A percentile compares a stretch with the other conserved stretches of the same genome.
phyloP scores from a whole-genome alignment of 768 basidiomycete species.

The Amanita exitialis region DNA sequence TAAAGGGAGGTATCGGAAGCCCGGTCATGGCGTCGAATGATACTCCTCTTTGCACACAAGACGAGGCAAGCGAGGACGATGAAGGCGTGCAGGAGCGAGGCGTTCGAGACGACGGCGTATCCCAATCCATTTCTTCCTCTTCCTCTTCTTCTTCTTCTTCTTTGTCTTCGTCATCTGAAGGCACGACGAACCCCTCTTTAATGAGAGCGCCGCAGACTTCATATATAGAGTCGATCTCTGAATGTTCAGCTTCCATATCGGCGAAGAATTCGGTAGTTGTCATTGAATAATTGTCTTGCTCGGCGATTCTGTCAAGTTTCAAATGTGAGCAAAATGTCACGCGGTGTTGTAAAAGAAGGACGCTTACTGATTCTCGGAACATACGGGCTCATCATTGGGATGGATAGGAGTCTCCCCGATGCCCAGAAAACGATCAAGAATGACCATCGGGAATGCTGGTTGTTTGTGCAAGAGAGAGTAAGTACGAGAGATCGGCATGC shows the following conservation, averaged over 20 bases:
- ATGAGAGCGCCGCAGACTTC: neutral
- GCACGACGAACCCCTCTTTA: neutral
- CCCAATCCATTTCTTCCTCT: neutral
- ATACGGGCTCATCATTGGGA: neutral
- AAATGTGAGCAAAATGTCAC: neutral
- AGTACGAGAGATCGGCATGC: neutral
- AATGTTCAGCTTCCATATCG: neutral
- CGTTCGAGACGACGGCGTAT: neutral
- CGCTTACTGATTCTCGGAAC: neutral
- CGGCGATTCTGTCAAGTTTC: neutral
- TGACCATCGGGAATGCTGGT: neutral
- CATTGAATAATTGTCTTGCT: neutral
- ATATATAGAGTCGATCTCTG: neutral
- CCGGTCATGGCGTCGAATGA: neutral
- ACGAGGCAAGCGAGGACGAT: neutral
- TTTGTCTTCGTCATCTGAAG: neutral
- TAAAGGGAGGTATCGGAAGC: neutral
- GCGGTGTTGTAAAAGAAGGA: neutral
- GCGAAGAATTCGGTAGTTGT: neutral
- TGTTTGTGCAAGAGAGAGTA: constrained; percentile 1
- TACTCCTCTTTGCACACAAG: neutral
- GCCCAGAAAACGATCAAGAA: constrained; percentile 1
- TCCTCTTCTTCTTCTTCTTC: neutral
- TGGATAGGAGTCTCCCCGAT: neutral
- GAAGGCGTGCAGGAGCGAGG: neutral